Base-by-base conservation (phyloP, 306 rosid species). In the Cucumis hystrix region DNA sequence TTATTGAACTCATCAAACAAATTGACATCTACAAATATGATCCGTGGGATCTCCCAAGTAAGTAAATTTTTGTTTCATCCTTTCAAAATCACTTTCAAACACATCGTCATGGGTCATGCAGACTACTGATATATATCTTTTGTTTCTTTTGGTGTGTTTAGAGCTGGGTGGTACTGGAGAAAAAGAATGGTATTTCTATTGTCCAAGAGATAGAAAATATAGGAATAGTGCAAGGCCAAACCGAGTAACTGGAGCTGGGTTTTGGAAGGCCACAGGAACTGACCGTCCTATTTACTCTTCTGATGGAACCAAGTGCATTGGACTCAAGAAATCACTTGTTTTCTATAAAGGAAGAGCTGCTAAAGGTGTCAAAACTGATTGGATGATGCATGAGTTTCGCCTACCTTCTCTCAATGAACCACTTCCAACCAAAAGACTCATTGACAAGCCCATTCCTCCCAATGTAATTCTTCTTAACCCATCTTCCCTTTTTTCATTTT, bases 1-100 rank as follows among this genome's bases (percentile, higher is more conserved):
- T 95, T 39, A 91, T 92, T 56, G 99, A 96, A 79, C 96, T 96
- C 87, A 96, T 96, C 77, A 96, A 89, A 80, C 99, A 91, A 78
- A 90, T 96, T 45, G 99, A 96, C 83, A 96, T 96, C 87, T 96
- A 96, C 51, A 92, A 96, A 79, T 84, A 86, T 78, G 98, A 96
- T 77, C 99, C 99, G 15, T 92, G 99, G 99, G 99, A 96, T 89
- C 98, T 96, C 77, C 99, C 99, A 71, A 92, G 99, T 91, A 89
- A 89, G 91, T 7, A 71, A 14, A 12, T 23, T 70, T 45, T 4
- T 6, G 11, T 43, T 43, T 43, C 49, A 1, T 43, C 49, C 0
- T 3, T 43, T 10, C 12, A 41, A 41, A 41, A 41, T 41, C 10
- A 41, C 8, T 41, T 8, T 33, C 37, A 33, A 33, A 33, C 5